Base-by-base conservation (phyloP, 2,329 filamentous ascomycete genomes). In the Neoarthrinium moseri region DNA sequence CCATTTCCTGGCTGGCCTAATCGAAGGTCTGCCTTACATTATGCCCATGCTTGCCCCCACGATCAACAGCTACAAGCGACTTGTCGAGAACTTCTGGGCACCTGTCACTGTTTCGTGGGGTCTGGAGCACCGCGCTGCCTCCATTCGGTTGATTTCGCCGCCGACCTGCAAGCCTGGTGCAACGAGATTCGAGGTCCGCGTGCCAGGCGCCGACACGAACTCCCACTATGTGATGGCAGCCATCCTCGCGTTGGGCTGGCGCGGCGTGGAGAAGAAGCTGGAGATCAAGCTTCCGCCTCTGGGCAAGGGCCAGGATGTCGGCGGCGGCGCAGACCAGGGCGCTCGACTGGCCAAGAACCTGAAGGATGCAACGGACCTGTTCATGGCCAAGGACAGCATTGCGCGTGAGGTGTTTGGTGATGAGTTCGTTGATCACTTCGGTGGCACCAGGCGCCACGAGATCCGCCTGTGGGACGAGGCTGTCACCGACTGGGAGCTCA, bases 71-170 rank as follows among this genome's bases (percentile, higher is more conserved):
- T 99, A 99, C 77, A 99, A 99, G 72, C 86, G 94, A 4, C 79
- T 99, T 1, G 94, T 99, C 3, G 94, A 99, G 73, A 97, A 97
- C 71, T 97, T 96, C 70, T 99, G 94, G 94, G 94, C 94, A 0
- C 94, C 94, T 0, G 94, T 99, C 5, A 96, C 92, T 0, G 94
- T 97, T 0, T 96, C 90, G 0, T 99, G 94, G 94, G 94, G 94
- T 1, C 72, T 96, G 5, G 94, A 97, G 68, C 92, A 99, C 65
- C 89, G 94, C 50, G 91, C 91, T 5, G 92, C 94, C 0, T 95
- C 89, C 0, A 87, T 99, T 54, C 82, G 94, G 15, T 70, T 99
- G 26, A 96, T 99, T 55, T 83, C 89, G 0, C 92, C 92, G 11
- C 92, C 94, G 0, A 94, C 89, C 0, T 80, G 87, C 26, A 92